These are phyloP conservation scores for Arbutus unedo DNA, from an alignment of 148 eudicot genomes.

Conservation along the genomic window DNA sequence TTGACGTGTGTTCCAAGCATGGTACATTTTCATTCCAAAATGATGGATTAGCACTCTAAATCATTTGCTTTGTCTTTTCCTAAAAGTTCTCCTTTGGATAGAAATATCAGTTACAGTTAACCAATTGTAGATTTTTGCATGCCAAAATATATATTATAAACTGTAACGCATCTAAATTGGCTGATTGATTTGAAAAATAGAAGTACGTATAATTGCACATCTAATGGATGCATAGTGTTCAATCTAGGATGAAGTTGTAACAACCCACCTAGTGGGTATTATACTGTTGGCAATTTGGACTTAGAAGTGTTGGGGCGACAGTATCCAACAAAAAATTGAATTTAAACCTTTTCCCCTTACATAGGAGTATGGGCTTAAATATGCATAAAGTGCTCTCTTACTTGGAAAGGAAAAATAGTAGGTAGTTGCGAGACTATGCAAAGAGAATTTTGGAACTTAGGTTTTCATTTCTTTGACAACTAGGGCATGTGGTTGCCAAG, in stretches of 20 bases:
- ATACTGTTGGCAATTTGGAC: not conserved
- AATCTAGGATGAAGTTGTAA: not conserved
- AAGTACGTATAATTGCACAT: not conserved
- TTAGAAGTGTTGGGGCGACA: not conserved
- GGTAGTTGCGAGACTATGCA: not conserved
- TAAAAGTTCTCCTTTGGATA: too few relatives aligned
- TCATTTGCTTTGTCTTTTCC: too few relatives aligned
- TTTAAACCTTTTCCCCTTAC: not conserved
- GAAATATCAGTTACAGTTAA: too few relatives aligned
- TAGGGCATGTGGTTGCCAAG: not conserved
- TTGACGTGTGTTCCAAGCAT: too few relatives aligned
- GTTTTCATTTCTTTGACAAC: not conserved
- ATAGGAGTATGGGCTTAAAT: not conserved
- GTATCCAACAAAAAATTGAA: not conserved
- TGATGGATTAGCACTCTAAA: too few relatives aligned
- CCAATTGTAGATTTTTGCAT: too few relatives aligned
- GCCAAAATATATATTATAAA: too few relatives aligned
- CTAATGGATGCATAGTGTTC: not conserved
- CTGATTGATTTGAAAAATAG: too few relatives aligned
- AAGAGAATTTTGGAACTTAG: not conserved
- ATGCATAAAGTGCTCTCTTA: not conserved
- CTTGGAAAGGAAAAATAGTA: not conserved
- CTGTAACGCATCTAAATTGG: too few relatives aligned
- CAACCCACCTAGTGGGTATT: not conserved
- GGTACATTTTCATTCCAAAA: too few relatives aligned